Evolutionary conservation across 1,284 basidiomycete species (phyloP).

Genomic region (Porodaedalea pini): DNA sequence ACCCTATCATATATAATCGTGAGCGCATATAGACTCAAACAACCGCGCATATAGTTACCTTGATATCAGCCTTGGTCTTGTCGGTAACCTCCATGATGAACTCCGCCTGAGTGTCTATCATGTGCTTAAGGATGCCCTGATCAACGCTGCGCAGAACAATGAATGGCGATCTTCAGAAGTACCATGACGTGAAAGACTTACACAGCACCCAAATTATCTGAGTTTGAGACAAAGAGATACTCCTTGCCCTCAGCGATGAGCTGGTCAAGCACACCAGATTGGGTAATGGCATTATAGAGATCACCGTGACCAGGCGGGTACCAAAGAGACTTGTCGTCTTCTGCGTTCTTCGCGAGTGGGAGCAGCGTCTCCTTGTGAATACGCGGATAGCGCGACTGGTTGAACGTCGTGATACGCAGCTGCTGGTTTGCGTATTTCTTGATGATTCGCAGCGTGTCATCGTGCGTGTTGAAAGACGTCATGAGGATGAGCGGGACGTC

Average conservation of each 20-base stretch:
- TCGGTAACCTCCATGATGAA: constrained; percentile 99
- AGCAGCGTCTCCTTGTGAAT: constrained; percentile 94
- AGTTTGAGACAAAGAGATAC: constrained; percentile 99
- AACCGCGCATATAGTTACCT: constrained; percentile 39
- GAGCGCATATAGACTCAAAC: not conserved
- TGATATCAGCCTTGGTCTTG: constrained; percentile 99
- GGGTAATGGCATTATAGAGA: constrained; percentile 88
- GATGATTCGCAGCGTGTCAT: constrained; percentile 95
- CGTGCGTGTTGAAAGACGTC: constrained; percentile 99
- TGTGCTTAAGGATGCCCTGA: constrained; percentile 82
- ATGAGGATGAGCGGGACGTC: constrained; percentile 98
- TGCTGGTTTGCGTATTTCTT: constrained; percentile 99
- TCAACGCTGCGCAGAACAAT: constrained; percentile 54
- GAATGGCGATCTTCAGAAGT: constrained; percentile 20
- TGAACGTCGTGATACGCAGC: constrained; percentile 93
- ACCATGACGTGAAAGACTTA: constrained; percentile 53
- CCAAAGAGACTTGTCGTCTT: constrained; percentile 95
- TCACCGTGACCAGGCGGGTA: constrained; percentile 99
- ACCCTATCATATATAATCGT: constrained; percentile 53
- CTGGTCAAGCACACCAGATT: constrained; percentile 96
- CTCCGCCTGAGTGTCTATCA: constrained; percentile 84
- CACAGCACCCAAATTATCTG: constrained; percentile 98
- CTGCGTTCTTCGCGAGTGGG: constrained; percentile 82
- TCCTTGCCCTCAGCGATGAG: constrained; percentile 95
- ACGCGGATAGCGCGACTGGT: constrained; percentile 97